Base-by-base conservation (phyloP, 1,284 basidiomycete genomes). In the Cryptococcus hybrid region DNA sequence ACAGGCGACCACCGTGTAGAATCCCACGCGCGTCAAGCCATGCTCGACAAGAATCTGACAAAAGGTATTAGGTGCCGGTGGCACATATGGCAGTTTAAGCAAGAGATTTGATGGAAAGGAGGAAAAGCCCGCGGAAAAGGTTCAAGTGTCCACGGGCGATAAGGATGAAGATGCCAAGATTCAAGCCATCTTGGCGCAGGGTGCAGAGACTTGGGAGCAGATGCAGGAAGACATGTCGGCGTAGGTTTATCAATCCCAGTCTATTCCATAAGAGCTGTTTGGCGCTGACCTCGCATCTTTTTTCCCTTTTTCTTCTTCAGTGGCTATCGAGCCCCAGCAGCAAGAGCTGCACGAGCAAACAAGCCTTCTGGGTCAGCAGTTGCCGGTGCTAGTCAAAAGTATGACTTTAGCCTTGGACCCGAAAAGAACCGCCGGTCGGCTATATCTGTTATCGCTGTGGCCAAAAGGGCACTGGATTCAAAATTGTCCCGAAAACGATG, bases 381-480 rank as follows among this genome's bases (percentile, higher is more conserved):
- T 3, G 84, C 68, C 12, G 67, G 77, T 66, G 85, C 84, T 63
- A 84, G 86, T 30, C 47, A 47, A 67, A 73, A 57, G 65, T 77
- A 58, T 60, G 74, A 77, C 52, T 74, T 66, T 48, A 64, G 63
- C 44, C 55, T 76, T 55, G 78, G 80, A 35, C 81, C 95, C 0
- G 75, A 77, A 58, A 71, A 53, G 75, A 77, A 53, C 73, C 72
- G 7, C 93, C 93, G 15, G 84, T 89, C 3, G 96, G 94, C 55
- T 99, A 99, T 80, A 93, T 99, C n/a, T 99, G 96, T 76, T 98
- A 98, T 77, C 87, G 96, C 43, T 99, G 96, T 79, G 94, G 94
- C 45, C 89, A 96, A 79, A 97, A 85, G 92, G 93, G 36, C 96
- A 99, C 73, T 99, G 96, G 96, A 99, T 99, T 65, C 95, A 99